These are phyloP conservation scores for Sugiyamaella neomexicana DNA, from an alignment of 1,139 yeast species.

Conservation along the genomic window DNA sequence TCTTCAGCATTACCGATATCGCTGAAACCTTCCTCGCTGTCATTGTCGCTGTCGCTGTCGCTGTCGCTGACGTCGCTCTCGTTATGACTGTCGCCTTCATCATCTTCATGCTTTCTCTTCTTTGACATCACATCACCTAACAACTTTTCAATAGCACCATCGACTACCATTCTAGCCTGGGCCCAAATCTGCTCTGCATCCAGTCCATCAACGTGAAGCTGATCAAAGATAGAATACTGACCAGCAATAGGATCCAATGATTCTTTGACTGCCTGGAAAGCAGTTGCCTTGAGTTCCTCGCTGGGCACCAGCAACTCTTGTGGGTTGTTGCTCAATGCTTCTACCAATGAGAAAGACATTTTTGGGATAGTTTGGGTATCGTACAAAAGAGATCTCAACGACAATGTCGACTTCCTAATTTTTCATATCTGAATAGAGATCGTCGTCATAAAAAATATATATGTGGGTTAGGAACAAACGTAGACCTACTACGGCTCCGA, in stretches of 20 bases:
- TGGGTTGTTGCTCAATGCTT: constrained; percentile 31
- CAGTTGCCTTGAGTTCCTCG: constrained; percentile 33
- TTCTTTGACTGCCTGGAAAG: constrained; percentile 50
- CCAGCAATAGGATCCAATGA: constrained; percentile 66
- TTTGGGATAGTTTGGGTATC: not conserved
- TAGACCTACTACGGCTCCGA: constrained; percentile 43
- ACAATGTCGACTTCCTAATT: not conserved
- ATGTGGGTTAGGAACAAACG: constrained; percentile 23
- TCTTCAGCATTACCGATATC: constrained; percentile 1
- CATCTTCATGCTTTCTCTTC: constrained; percentile 27
- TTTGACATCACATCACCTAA: constrained; percentile 39
- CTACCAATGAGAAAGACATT: constrained; percentile 18
- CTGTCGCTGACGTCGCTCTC: constrained; percentile 18
- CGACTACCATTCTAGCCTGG: constrained; percentile 81
- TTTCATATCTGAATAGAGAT: not conserved
- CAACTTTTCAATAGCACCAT: constrained; percentile 61
- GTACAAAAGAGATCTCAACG: not conserved
- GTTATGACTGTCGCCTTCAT: constrained; percentile 19
- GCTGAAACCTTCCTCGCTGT: constrained; percentile 1
- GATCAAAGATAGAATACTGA: constrained; percentile 71
- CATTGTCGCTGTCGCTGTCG: constrained; percentile 22
- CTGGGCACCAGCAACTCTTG: constrained; percentile 36
- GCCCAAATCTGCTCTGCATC: constrained; percentile 94
- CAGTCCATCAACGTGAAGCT: constrained; percentile 78
- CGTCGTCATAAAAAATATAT: constrained; percentile 1